Conservation (phyloP, 1,284 basidiomycete species). For the Ustanciosporium gigantosporum region DNA sequence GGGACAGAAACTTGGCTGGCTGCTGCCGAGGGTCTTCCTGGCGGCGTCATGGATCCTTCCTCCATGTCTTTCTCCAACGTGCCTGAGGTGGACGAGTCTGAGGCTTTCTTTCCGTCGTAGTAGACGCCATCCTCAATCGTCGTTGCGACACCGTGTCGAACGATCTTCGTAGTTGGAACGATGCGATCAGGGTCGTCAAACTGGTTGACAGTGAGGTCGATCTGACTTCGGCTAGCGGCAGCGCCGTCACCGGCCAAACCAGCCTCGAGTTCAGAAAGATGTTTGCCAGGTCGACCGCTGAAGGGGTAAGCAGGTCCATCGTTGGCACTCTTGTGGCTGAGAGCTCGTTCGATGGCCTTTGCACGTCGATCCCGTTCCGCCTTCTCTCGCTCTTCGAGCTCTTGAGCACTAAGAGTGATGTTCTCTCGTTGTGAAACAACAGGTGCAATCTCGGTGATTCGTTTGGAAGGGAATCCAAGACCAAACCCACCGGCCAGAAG, state of each 20-base stretch:
- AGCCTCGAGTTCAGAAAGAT: constrained; percentile 59
- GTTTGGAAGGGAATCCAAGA: constrained; percentile 25
- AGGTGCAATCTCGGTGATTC: constrained; percentile 48
- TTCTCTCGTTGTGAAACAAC: constrained; percentile 71
- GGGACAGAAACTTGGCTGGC: constrained; percentile 45
- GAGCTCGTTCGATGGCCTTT: constrained; percentile 26
- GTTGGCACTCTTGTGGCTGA: constrained; percentile 28
- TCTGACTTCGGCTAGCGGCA: constrained; percentile 47
- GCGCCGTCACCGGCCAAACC: constrained; percentile 61
- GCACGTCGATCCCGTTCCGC: constrained; percentile 19
- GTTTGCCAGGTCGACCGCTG: constrained; percentile 15
- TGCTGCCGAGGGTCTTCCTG: too few species aligned
- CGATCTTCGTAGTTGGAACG: constrained; percentile 12
- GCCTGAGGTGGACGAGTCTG: constrained; percentile 1
- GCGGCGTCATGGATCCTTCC: constrained; percentile 4
- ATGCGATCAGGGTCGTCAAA: constrained; percentile 62
- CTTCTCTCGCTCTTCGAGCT: constrained; percentile 23
- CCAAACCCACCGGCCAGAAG: constrained; percentile 41
- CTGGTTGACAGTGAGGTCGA: constrained; percentile 63
- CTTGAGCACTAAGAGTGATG: constrained; percentile 13
- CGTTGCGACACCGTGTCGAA: background rate
- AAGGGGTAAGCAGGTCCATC: constrained; percentile 34
- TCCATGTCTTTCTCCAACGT: constrained; percentile 28
- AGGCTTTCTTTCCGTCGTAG: constrained; percentile 12
- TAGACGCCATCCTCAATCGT: constrained; percentile 20